Evolutionary conservation across 1,284 basidiomycete species (phyloP).

Genomic region (Exobasidium cylindrosporum): DNA sequence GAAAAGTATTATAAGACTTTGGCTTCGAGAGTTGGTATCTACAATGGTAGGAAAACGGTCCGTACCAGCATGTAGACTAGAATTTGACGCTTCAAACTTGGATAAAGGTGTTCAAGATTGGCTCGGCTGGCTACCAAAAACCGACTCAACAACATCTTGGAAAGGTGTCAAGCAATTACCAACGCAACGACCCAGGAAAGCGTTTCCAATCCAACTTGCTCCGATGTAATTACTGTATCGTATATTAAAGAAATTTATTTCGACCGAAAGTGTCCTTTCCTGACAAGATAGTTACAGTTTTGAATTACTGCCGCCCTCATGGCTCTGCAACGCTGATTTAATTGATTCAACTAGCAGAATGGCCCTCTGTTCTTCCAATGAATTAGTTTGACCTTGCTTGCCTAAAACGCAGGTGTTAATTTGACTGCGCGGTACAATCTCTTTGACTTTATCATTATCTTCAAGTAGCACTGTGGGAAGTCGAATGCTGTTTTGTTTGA

Average conservation of each 20-base stretch:
- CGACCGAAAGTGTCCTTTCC: too few relatives aligned
- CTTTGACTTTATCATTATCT: background rate
- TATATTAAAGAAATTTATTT: too few relatives aligned
- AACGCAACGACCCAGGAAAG: slow-evolving; percentile 1
- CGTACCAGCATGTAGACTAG: background rate
- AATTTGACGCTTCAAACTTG: background rate
- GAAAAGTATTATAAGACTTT: background rate
- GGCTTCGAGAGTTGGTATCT: background rate
- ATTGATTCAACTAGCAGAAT: background rate
- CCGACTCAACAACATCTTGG: background rate
- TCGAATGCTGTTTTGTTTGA: background rate
- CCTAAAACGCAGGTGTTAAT: slow-evolving; percentile 2
- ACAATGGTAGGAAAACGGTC: background rate
- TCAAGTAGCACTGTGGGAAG: slow-evolving; percentile 3
- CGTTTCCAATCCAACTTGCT: background rate
- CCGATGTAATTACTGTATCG: too few relatives aligned
- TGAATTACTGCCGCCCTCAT: background rate
- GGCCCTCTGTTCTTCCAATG: background rate
- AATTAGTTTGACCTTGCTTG: background rate
- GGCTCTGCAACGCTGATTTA: background rate
- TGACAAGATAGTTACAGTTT: background rate
- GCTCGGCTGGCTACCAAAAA: background rate
- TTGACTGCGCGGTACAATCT: background rate
- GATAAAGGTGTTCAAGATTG: background rate
- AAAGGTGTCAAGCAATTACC: slow-evolving; percentile 7